Base-by-base conservation (phyloP, 202 grass and related monocot genomes). In the Bolboschoenoplectus hybrid region DNA sequence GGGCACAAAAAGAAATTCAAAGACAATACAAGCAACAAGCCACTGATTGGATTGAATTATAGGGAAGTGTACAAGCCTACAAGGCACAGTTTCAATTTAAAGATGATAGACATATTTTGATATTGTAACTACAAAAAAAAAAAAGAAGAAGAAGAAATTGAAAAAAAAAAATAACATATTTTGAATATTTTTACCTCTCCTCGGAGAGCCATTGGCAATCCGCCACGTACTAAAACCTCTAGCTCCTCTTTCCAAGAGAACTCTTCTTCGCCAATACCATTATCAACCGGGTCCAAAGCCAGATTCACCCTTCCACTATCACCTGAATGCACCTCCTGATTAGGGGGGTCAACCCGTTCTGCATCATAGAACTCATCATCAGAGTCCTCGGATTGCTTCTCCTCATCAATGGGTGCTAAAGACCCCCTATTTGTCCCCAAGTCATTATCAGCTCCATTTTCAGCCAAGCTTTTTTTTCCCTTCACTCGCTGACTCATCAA, bases 281-380 rank as follows among this genome's bases (percentile, higher is more conserved):
- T 85, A 68, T 41, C 81, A 55, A 75, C 78, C 73, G 3, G 39
- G 71, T 78, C 88, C 32, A 70, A 40, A 88, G 82, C 85, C 40
- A 85, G 88, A 81, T 91, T 90, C 79, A 68, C 78, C 89, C 72
- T 88, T 72, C 86, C 85, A 57, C 67, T 91, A 67, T 92, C 89
- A 85, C 67, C 79, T 77, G 64, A 88, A 85, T 88, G 46, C 84
- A 80, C 85, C 87, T 99, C 97, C 74, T 90, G 96, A 51, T 67
- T 87, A 12, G 88, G 82, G 35, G 82, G 82, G 72, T 99, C 97
- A 63, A 93, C 87, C 67, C 92, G 93, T 89, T 99, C 97, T 35
- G 89, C 92, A 82, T 99, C 97, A 88, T 97, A 97, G 67, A 96
- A 99, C 71, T 97, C 97, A 85, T 99, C 97, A 9, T 99, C 93